Base-by-base conservation (phyloP, 257 asterid species). In the Linaria vulgaris region DNA sequence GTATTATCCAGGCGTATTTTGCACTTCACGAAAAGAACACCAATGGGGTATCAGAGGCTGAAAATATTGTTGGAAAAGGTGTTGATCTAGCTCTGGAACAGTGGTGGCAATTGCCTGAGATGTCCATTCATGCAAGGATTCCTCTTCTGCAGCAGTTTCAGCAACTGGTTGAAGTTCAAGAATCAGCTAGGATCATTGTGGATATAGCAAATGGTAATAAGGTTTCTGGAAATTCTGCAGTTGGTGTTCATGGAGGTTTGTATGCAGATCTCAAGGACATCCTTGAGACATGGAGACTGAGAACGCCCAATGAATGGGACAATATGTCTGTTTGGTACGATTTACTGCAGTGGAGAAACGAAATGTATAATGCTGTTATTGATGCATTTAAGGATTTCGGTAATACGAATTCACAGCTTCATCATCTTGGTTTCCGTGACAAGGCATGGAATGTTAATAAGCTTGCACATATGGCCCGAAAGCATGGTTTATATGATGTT, bases 91-190 rank as follows among this genome's bases (percentile, higher is more conserved):
- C 96, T 71, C 79, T 94, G 82, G 99, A 94, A 51, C 99, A 94
- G 80, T 94, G 99, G 99, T 94, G 99, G 99, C 97, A 94, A 77
- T 80, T 94, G 72, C 99, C 99, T 52, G 99, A 94, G 76, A 94
- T 94, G 99, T 94, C 99, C 48, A 73, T 87, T 67, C 94, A 94
- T 78, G 89, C 96, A 62, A 87, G 94, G 74, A 81, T 94, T 61
- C 96, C 99, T 75, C 94, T 94, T 64, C 71, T 94, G 69, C 99
- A 94, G 84, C 99, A 94, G 77, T 94, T 87, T 77, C 99, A 94
- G 85, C 99, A 94, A 83, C 76, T 94, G 46, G 96, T 94, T 58
- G 99, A 90, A 81, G 97, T 94, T 73, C 99, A 94, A 76, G 99
- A 94, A 84, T 94, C 99, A 62, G 84, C 96, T 44, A 83, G 87